These are phyloP conservation scores for Cladosporium halotolerans DNA, from an alignment of 2,329 filamentous ascomycete species.

Conservation along the genomic window DNA sequence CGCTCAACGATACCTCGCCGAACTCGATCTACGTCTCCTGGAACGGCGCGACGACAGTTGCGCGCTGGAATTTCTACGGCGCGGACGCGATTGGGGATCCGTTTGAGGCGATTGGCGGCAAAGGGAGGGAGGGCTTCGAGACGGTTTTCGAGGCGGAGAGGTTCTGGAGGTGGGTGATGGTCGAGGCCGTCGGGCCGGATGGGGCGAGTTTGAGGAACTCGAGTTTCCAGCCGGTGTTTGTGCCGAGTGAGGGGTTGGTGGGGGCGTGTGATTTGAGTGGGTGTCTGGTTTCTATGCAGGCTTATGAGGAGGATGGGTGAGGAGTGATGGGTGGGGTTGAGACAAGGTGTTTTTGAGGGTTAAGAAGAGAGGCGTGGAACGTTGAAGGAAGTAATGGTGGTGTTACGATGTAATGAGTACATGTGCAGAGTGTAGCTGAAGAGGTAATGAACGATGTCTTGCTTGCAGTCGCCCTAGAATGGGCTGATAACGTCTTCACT, in stretches of 20 bases:
- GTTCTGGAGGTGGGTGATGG: constrained; percentile 18
- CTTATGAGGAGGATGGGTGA: neutral
- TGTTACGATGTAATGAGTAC: neutral
- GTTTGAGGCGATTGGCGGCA: constrained; percentile 14
- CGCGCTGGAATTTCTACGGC: constrained; percentile 42
- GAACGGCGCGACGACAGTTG: constrained; percentile 42
- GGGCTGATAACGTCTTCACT: no score
- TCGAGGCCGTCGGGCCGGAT: constrained; percentile 19
- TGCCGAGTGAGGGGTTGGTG: constrained; percentile 11
- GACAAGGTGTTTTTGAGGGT: neutral
- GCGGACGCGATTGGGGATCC: constrained; percentile 12
- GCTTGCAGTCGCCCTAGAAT: neutral
- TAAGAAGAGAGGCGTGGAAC: neutral
- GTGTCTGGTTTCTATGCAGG: constrained; percentile 3
- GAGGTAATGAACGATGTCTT: neutral
- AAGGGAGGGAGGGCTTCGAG: constrained; percentile 19
- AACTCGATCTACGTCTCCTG: constrained; percentile 44
- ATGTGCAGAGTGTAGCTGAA: neutral
- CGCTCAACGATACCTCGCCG: constrained; percentile 15
- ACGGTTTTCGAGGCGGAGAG: constrained; percentile 15
- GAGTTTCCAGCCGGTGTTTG: constrained; percentile 19
- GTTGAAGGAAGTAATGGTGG: neutral
- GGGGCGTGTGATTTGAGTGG: neutral
- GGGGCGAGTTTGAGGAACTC: constrained; percentile 22
- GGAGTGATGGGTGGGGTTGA: neutral